phyloP scores from a whole-genome alignment of 164 flowering plant genomes.

The Annona cherimola region DNA sequence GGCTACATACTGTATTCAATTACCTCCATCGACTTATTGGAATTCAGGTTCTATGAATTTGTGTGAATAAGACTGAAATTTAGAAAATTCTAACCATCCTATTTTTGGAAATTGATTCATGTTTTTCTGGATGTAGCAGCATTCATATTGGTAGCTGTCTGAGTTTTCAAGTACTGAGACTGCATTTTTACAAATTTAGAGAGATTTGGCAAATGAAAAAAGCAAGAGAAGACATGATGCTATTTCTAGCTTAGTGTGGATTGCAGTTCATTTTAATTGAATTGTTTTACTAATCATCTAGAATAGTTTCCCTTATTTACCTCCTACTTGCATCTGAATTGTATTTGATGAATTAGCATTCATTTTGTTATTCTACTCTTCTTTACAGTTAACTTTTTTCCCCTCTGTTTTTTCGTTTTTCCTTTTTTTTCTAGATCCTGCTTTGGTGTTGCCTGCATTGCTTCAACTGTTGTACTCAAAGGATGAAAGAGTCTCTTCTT shows the following conservation, averaged over 20 bases:
- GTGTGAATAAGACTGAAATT: background rate
- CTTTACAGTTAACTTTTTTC: background rate
- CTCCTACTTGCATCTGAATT: too few relatives aligned
- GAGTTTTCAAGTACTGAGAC: background rate
- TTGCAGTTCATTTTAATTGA: too few relatives aligned
- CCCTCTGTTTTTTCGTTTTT: background rate
- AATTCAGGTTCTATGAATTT: background rate
- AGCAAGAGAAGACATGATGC: too few relatives aligned
- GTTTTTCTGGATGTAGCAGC: background rate
- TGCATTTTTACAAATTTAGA: too few relatives aligned
- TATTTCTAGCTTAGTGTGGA: too few relatives aligned
- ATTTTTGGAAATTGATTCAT: background rate
- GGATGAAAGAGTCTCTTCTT: constrained; percentile 28
- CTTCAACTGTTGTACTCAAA: constrained; percentile 36
- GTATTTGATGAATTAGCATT: background rate
- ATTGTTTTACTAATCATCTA: too few relatives aligned
- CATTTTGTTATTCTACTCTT: background rate
- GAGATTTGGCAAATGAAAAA: too few relatives aligned
- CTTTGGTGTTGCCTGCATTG: constrained; percentile 55
- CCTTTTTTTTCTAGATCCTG: constrained; percentile 38
- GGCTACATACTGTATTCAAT: background rate
- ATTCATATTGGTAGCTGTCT: background rate
- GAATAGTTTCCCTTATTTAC: background rate
- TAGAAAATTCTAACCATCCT: background rate
- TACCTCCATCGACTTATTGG: background rate